Conservation (phyloP, 148 eudicot genomes). For the Dianthus caryophyllus region DNA sequence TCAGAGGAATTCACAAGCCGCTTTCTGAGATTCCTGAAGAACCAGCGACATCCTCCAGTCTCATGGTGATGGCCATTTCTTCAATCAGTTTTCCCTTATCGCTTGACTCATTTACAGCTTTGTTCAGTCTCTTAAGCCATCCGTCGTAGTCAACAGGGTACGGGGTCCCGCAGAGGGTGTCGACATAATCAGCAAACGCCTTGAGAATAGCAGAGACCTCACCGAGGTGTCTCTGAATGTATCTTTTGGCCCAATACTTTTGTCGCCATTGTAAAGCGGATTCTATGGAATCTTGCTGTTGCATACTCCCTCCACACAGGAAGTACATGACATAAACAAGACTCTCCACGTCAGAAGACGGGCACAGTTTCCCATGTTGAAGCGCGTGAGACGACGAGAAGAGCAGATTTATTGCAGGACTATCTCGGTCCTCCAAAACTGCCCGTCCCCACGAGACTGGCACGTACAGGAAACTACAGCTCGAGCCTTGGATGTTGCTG, state of each 20-base stretch:
- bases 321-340: conserved; percentile 58
- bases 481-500: conserved; percentile 27
- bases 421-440: conserved; percentile 69
- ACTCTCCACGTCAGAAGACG: conserved; percentile 79
- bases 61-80: conserved; percentile 30
- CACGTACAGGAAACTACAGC: conserved; percentile 33
- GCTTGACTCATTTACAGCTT: conserved; percentile 43
- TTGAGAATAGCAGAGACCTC: conserved; percentile 66
- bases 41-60: conserved; percentile 54
- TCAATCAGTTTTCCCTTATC: conserved; percentile 51
- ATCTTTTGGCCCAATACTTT: conserved; percentile 62
- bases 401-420: conserved; percentile 61
- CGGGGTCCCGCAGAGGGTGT: conserved; percentile 68
- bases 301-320: conserved; percentile 55
- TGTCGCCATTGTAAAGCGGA: conserved; percentile 71
- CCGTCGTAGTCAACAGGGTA: conserved; percentile 72
- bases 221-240: conserved; percentile 57
- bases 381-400: conserved; percentile 73
- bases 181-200: conserved; percentile 83
- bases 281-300: conserved; percentile 70
- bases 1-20: conserved; percentile 26
- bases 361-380: conserved; percentile 77
- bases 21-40: conserved; percentile 53
- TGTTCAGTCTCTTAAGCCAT: conserved; percentile 60
- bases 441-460: conserved; percentile 76